A percentile compares a stretch with the other conserved stretches of the same genome.
Evolutionary conservation across 2,329 filamentous ascomycete species (phyloP).

Genomic region (Ilyonectria robusta): DNA sequence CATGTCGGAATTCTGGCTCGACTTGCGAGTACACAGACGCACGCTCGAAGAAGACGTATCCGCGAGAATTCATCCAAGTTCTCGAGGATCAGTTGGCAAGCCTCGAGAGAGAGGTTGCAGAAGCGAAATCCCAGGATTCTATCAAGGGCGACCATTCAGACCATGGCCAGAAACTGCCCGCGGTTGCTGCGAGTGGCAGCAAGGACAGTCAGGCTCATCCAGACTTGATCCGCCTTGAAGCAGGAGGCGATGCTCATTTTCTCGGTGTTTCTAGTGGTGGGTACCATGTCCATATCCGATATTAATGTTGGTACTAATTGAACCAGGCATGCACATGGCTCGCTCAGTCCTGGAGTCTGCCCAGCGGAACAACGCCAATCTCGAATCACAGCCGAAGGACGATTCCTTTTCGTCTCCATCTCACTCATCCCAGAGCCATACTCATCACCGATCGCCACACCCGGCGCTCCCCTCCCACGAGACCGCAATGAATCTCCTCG

Average conservation of each 20-base stretch:
- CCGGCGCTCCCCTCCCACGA: slow-evolving; percentile 33
- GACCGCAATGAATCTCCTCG: slow-evolving; percentile 35
- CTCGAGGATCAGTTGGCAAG: slow-evolving; percentile 17
- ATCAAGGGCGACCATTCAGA: background rate
- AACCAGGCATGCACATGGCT: slow-evolving; percentile 28
- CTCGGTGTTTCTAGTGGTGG: slow-evolving; percentile 31
- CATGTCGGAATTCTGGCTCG: slow-evolving; percentile 34
- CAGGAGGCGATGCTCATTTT: slow-evolving; percentile 32
- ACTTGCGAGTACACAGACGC: slow-evolving; percentile 42
- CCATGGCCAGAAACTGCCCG: background rate
- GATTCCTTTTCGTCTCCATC: slow-evolving; percentile 13
- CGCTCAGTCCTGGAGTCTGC: slow-evolving; percentile 33
- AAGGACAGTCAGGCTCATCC: slow-evolving; percentile 21
- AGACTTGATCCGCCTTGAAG: slow-evolving; percentile 35
- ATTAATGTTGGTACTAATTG: background rate
- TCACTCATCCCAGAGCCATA: slow-evolving; percentile 13
- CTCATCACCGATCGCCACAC: background rate
- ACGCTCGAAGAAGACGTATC: slow-evolving; percentile 26
- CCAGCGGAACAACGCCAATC: slow-evolving; percentile 28
- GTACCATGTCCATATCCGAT: background rate
- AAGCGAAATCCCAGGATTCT: background rate
- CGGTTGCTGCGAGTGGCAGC: background rate
- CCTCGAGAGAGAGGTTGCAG: slow-evolving; percentile 19
- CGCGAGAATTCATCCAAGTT: slow-evolving; percentile 28
- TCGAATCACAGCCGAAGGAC: slow-evolving; percentile 11